These are phyloP conservation scores for Fusarium nisikadoi DNA, from an alignment of 2,329 filamentous ascomycete genomes.

Conservation along the genomic window DNA sequence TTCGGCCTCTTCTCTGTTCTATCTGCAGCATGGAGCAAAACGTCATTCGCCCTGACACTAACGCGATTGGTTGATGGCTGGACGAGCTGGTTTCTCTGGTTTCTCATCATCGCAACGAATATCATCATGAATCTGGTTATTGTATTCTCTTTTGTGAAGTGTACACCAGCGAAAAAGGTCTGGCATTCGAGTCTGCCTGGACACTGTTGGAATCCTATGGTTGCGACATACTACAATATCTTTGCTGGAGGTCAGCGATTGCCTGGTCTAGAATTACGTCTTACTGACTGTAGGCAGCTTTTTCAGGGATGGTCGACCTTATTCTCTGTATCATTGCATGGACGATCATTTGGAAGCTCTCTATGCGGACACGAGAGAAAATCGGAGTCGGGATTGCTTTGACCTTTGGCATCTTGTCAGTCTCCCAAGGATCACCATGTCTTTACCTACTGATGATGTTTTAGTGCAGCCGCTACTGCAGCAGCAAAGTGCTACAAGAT, in stretches of 20 bases:
- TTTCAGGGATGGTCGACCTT: not conserved
- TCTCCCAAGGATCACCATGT: fast-evolving
- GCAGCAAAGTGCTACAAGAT: not conserved
- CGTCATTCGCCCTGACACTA: not conserved
- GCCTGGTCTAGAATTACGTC: fast-evolving
- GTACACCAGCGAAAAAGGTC: not conserved
- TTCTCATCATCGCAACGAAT: not conserved
- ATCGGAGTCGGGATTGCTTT: not conserved
- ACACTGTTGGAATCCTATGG: not conserved
- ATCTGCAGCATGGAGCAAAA: not conserved
- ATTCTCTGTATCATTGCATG: not conserved
- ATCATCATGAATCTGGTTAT: not conserved
- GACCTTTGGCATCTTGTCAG: constrained; percentile 7
- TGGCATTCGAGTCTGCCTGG: not conserved
- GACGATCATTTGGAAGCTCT: constrained; percentile 5
- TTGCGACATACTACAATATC: constrained; percentile 6
- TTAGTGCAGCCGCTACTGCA: not conserved
- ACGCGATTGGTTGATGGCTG: not conserved
- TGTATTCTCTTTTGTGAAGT: not conserved
- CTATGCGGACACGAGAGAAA: not conserved
- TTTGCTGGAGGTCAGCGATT: not conserved
- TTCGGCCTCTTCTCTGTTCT: not conserved
- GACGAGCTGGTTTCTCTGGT: constrained; percentile 3
- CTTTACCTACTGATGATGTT: fast-evolving
- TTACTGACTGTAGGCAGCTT: not conserved